These are phyloP conservation scores for Trichophyton verrucosum DNA, from an alignment of 2,329 filamentous ascomycete species.

Conservation along the genomic window DNA sequence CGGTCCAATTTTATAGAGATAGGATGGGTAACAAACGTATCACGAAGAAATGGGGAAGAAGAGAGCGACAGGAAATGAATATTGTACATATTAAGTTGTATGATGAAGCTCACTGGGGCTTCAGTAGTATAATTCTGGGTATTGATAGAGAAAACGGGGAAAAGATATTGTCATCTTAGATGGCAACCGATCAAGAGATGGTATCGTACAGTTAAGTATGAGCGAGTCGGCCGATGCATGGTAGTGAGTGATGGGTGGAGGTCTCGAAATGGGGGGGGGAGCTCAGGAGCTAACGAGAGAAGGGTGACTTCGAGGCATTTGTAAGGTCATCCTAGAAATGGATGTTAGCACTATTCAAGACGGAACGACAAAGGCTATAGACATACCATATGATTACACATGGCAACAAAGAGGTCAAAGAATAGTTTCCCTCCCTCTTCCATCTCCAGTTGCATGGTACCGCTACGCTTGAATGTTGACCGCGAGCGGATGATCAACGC, in stretches of 20 bases:
- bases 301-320: constrained; percentile 14
- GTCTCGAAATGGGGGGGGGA: neutral
- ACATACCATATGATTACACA: constrained; percentile 78
- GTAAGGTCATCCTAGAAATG: constrained; percentile 18
- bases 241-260: neutral
- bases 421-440: constrained; percentile 74
- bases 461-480: constrained; percentile 80
- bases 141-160: neutral
- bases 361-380: constrained; percentile 5
- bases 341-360: constrained; percentile 7
- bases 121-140: neutral
- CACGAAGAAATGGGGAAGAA: neutral
- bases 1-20: neutral
- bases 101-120: neutral
- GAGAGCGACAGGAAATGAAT: neutral
- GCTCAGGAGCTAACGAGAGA: constrained; percentile 11
- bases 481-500: constrained; percentile 83
- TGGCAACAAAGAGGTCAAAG: constrained; percentile 85
- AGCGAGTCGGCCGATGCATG: neutral
- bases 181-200: neutral
- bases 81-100: neutral
- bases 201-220: neutral
- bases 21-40: neutral
- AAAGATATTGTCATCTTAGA: neutral
- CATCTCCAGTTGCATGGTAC: constrained; percentile 95